Evolutionary conservation across 139 green algal species (phyloP).

Genomic region (Dunaliella primolecta): DNA sequence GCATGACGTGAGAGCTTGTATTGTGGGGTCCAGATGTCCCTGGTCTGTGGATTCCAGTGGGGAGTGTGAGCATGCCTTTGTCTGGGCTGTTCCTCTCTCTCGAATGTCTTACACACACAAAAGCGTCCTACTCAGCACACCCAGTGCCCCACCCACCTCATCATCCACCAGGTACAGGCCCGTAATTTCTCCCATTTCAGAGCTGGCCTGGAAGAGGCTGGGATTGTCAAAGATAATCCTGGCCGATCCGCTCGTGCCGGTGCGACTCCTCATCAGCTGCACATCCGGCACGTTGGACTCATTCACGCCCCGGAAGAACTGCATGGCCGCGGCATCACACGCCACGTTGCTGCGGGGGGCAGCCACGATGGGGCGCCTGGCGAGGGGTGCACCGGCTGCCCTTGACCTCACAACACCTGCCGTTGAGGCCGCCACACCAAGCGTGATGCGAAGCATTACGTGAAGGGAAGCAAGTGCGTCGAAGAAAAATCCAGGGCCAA

Average conservation of each 20-base stretch:
- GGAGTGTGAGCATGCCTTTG: no score
- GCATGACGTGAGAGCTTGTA: not conserved
- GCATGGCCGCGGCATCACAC: constrained; percentile 50
- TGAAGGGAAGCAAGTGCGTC: no score
- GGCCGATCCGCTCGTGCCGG: constrained; percentile 81
- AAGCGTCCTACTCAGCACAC: not conserved
- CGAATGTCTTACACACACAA: not conserved
- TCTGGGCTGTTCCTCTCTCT: no score
- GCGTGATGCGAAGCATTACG: no score
- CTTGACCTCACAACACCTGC: no score
- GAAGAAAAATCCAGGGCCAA: no score
- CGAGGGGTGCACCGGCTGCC: no score
- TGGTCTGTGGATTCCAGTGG: no score
- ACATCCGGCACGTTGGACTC: constrained; percentile 93
- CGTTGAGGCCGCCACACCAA: no score
- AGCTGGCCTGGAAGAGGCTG: constrained; percentile 81
- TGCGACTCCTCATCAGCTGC: constrained; percentile 75
- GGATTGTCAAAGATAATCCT: constrained; percentile 91
- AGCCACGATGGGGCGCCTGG: not conserved
- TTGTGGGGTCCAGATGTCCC: no score
- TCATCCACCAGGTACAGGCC: constrained; percentile 96
- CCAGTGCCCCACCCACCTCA: constrained; percentile 60
- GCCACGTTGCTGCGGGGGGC: not conserved
- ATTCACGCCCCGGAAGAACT: constrained; percentile 91
- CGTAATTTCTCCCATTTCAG: constrained; percentile 83